Conservation (phyloP, 768 basidiomycete genomes). For the Tricholoma hemisulphureum region DNA sequence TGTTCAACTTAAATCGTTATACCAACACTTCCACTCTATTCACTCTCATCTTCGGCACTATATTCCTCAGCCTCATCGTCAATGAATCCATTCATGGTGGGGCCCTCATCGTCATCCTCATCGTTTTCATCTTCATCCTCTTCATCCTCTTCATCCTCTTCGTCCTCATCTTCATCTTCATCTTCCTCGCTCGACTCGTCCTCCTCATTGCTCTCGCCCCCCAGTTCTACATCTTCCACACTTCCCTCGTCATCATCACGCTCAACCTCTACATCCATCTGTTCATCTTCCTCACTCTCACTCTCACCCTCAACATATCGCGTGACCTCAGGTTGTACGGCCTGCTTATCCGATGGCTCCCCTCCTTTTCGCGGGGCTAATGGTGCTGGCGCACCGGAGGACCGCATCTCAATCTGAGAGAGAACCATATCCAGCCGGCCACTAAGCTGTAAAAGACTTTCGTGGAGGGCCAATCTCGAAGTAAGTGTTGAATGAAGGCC, state of each 20-base stretch:
- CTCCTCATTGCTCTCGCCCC: constrained; percentile 58
- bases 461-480: constrained; percentile 76
- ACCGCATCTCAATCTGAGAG: constrained; percentile 88
- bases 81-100: constrained; percentile 47
- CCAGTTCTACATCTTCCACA: constrained; percentile 75
- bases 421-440: constrained; percentile 93
- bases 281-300: constrained; percentile 58
- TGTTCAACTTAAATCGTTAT: no score
- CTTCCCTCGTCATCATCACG: constrained; percentile 70
- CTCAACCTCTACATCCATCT: constrained; percentile 60
- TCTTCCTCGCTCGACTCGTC: constrained; percentile 40
- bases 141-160: constrained; percentile 63
- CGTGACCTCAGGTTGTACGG: constrained; percentile 37
- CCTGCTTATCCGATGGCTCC: constrained; percentile 30
- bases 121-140: constrained; percentile 40
- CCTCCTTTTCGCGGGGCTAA: constrained; percentile 43
- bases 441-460: constrained; percentile 79
- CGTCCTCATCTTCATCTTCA: constrained; percentile 43
- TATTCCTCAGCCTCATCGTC: constrained; percentile 58
- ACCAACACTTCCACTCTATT: no score
- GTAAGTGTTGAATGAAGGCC: constrained; percentile 81
- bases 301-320: constrained; percentile 83
- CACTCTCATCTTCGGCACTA: constrained; percentile 53
- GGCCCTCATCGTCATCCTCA: constrained; percentile 39
- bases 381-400: constrained; percentile 64